phyloP scores from a whole-genome alignment of 164 flowering plant species.

The Chloranthus sessilifolius region DNA sequence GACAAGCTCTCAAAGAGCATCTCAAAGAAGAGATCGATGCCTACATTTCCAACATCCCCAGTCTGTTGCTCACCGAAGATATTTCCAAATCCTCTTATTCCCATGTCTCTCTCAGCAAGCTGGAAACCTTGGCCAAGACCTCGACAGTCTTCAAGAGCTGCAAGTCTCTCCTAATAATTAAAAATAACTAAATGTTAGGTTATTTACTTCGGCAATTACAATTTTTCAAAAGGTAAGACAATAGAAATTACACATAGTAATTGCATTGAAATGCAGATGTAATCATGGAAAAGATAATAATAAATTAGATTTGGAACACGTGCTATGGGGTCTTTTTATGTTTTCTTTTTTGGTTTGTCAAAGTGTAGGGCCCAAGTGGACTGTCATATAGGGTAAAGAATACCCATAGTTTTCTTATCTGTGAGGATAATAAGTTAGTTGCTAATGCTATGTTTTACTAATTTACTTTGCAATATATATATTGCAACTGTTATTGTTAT shows the following conservation, averaged over 20 bases:
- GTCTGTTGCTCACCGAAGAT: constrained; percentile 99
- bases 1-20: constrained; percentile 98
- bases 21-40: constrained; percentile 97
- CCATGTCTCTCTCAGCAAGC: constrained; percentile 97
- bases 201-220: no score
- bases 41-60: constrained; percentile 97
- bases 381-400: no score
- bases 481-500: no score
- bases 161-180: constrained; percentile 69
- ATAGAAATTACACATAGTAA: background rate
- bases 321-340: no score
- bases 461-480: no score
- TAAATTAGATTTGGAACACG: no score
- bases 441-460: no score
- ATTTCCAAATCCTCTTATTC: constrained; percentile 94
- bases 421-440: no score
- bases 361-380: no score
- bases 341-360: no score
- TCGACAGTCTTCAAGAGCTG: constrained; percentile 89
- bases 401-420: no score
- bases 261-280: background rate
- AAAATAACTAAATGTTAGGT: constrained; percentile 11
- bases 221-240: no score
- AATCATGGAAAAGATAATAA: background rate
- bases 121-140: constrained; percentile 98